Percentiles rank a stretch among this genome's conserved stretches.
phyloP scores from a whole-genome alignment of 176 grass and related monocot genomes.

The Oryza longistaminata region DNA sequence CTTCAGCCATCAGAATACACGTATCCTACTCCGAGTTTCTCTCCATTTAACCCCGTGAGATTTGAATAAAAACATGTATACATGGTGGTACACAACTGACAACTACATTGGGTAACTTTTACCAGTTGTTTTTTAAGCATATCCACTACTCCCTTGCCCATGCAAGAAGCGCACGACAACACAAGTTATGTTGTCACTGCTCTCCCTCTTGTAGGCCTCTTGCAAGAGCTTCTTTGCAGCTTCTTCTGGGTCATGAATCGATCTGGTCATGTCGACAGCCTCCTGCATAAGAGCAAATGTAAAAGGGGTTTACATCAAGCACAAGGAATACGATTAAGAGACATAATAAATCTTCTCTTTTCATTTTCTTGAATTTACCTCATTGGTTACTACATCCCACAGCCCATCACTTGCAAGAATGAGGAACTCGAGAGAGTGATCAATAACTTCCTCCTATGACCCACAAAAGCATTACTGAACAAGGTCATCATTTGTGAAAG shows the following conservation, averaged over 20 bases:
- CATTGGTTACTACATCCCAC: conserved; percentile 66
- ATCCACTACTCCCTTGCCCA: conserved; percentile 47
- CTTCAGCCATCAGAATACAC: conserved; percentile 23
- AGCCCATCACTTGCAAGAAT: conserved; percentile 64
- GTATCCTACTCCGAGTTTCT: conserved; percentile 26
- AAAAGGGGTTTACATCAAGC: background rate
- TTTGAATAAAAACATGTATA: conserved; percentile 34
- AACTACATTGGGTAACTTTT: background rate
- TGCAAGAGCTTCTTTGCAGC: conserved; percentile 65
- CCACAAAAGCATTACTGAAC: conserved; percentile 28
- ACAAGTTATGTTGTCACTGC: conserved; percentile 64
- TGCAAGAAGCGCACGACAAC: conserved; percentile 56
- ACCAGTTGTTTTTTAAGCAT: conserved; percentile 13
- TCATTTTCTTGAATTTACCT: conserved; percentile 41
- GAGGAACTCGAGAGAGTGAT: conserved; percentile 55
- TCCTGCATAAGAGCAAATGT: conserved; percentile 35
- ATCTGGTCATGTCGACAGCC: conserved; percentile 52
- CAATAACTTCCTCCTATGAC: conserved; percentile 52
- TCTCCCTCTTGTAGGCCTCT: conserved; percentile 61
- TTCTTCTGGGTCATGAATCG: conserved; percentile 60
- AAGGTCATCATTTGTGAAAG: background rate
- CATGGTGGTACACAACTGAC: background rate
- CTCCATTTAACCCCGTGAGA: conserved; percentile 18
- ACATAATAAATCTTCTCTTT: background rate
- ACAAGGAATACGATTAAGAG: background rate